Evolutionary conservation across 306 rosid species (phyloP).

Genomic region (Dalbergia cochinchinensis): DNA sequence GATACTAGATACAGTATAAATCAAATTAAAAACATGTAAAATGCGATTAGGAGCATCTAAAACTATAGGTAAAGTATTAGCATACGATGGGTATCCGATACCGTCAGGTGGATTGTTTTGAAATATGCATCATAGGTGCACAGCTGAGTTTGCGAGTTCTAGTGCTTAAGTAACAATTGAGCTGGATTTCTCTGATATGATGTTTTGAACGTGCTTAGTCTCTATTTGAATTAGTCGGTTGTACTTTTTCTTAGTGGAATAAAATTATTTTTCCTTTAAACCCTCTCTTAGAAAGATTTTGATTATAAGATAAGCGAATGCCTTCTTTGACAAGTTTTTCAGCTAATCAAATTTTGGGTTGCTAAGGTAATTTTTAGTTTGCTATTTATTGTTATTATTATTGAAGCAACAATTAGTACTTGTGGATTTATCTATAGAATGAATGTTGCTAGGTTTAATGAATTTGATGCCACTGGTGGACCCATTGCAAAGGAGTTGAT

Average conservation of each 20-base stretch:
- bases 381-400: background rate
- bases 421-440: conserved; percentile 41
- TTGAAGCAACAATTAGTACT: conserved; percentile 30
- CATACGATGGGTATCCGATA: too few relatives aligned
- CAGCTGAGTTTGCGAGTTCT: conserved; percentile 16
- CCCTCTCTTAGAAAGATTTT: background rate
- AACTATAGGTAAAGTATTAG: too few relatives aligned
- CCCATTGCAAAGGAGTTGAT: conserved; percentile 74
- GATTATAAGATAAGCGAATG: background rate
- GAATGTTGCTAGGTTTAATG: conserved; percentile 70
- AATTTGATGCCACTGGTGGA: conserved; percentile 79
- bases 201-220: conserved; percentile 20
- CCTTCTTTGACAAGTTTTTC: conserved; percentile 31
- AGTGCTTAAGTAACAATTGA: background rate
- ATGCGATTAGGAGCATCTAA: too few relatives aligned
- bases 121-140: too few relatives aligned
- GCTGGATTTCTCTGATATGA: conserved; percentile 17
- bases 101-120: too few relatives aligned
- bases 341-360: conserved; percentile 23
- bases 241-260: background rate
- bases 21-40: too few relatives aligned
- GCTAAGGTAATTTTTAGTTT: conserved; percentile 1
- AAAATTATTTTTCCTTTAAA: too few relatives aligned
- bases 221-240: background rate
- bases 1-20: too few relatives aligned